Base-by-base conservation (phyloP, 495 filamentous ascomycete species). In the Amniculicola lignicola region DNA sequence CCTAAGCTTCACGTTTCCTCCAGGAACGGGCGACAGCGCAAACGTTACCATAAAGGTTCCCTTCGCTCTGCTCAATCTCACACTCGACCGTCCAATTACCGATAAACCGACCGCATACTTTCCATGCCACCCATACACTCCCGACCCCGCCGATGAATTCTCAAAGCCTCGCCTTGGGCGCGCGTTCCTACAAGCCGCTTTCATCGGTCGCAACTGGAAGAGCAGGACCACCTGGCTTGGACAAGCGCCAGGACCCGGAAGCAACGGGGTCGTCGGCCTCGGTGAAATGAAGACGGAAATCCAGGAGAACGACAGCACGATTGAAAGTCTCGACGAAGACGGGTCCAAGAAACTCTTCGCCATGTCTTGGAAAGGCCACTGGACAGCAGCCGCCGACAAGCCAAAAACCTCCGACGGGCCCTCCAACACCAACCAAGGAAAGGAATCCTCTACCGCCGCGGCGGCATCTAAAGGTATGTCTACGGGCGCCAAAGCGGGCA, bases 111-210 rank as follows among this genome's bases (percentile, higher is more conserved):
- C 70, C 6, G 67, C 62, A 6, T 84, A 82, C 58, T 79, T 84
- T 56, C 80, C 80, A 15, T 81, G 78, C 45, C 66, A 70, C 28
- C 70, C 71, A 0, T 67, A 61, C 0, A 31, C 21, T 14, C 36
- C 67, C 21, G 39, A 57, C 18, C 54, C 54, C 18, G 31, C 21
- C 4, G 19, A 23, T 16, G n/a, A n/a, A n/a, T n/a, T n/a, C n/a
- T n/a, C n/a, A n/a, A 78, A 69, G 35, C 60, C 57, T 7, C 6
- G 5, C n/a, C 73, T 83, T 27, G 79, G 79, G 1, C 71, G 81
- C 21, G 72, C 79, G 1, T 83, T 84, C 47, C 57, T 83, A 11
- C 80, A 84, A 59, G 78, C 77, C 21, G 75, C 79, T 4, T 82
- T 82, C 51, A 52, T 82, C 0, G 79, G 76, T 14, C 70, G 73